Evolutionary conservation across 1,284 basidiomycete species (phyloP), one percentile per base, ranked within the genome.

Genomic region (Ustilago tritici): DNA sequence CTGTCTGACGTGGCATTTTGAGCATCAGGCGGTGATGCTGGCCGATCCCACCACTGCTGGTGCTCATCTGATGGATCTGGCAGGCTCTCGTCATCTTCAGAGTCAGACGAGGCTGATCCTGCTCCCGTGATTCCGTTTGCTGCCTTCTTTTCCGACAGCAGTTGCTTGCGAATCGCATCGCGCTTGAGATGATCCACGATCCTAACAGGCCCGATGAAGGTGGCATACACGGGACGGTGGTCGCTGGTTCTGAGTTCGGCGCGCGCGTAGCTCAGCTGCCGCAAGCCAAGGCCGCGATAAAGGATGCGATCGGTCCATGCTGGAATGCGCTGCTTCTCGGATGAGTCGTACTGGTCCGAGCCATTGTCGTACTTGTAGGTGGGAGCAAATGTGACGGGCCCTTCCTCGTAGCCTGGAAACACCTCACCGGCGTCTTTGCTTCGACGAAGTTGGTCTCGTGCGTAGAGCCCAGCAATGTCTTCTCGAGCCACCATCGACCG

Each of bases 311-410:
- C 84, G 7, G 84, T 99, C 95, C 96, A 99, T 9, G 96, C 94
- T 1, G 97, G 97, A 84, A 98, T 93, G 8, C 97, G 91, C 89
- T 92, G 91, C 88, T 99, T 99, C 87, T 99, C 97, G 76, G 94
- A 94, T 3, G 94, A 93, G 86, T 99, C 97, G 86, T 98, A 99
- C 55, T 89, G 89, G 76, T 96, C 92, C 9, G 94, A 87, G 5
- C 88, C 88, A 53, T 88, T 87, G 85, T 95, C 93, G 84, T 94
- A 95, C 75, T 92, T 91, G 87, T 95, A 95, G 4, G 95, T 97
- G 1, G 95, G 95, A 15, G 90, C 89, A 88, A 99, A 99, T 3
- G 92, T 85, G 46, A 99, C 87, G 0, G 93, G 92, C 0, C 94
- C 95, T 87, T 99, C 97, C 58, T 92, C 89, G 82, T 95, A 99